These are phyloP conservation scores for Albifimbria verrucaria DNA, from an alignment of 2,329 filamentous ascomycete genomes.

Conservation along the genomic window DNA sequence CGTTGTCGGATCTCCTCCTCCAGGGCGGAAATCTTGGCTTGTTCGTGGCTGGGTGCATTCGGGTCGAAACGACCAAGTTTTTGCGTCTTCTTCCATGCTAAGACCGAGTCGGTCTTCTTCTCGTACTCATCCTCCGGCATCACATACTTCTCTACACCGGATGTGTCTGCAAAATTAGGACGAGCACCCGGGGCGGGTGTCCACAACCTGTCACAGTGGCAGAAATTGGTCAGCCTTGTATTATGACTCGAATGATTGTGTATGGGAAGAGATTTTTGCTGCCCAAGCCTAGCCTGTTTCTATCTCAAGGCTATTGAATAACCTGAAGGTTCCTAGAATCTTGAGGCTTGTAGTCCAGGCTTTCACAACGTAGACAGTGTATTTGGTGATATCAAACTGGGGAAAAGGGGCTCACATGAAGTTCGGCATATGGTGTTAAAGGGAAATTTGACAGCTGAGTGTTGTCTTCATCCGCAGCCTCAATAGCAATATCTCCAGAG, in stretches of 20 bases:
- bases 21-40: slow-evolving; percentile 67
- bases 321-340: too few relatives aligned
- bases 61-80: slow-evolving; percentile 97
- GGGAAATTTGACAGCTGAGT: slow-evolving; percentile 62
- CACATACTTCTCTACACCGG: slow-evolving; percentile 81
- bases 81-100: slow-evolving; percentile 93
- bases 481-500: slow-evolving; percentile 61
- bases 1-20: slow-evolving; percentile 67
- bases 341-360: too few relatives aligned
- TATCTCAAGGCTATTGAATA: too few relatives aligned
- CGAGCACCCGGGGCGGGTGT: slow-evolving; percentile 75
- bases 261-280: background rate
- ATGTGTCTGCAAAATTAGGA: slow-evolving; percentile 77
- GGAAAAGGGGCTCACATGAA: slow-evolving; percentile 69
- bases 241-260: background rate
- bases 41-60: slow-evolving; percentile 68
- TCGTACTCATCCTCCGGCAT: slow-evolving; percentile 87
- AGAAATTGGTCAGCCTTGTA: background rate
- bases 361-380: too few relatives aligned
- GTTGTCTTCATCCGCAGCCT: slow-evolving; percentile 70
- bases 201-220: slow-evolving; percentile 58
- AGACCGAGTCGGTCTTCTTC: slow-evolving; percentile 78
- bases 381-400: too few relatives aligned
- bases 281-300: background rate
- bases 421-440: slow-evolving; percentile 71